Conservation (phyloP, 2,329 filamentous ascomycete genomes). For the Talaromyces funiculosus region DNA sequence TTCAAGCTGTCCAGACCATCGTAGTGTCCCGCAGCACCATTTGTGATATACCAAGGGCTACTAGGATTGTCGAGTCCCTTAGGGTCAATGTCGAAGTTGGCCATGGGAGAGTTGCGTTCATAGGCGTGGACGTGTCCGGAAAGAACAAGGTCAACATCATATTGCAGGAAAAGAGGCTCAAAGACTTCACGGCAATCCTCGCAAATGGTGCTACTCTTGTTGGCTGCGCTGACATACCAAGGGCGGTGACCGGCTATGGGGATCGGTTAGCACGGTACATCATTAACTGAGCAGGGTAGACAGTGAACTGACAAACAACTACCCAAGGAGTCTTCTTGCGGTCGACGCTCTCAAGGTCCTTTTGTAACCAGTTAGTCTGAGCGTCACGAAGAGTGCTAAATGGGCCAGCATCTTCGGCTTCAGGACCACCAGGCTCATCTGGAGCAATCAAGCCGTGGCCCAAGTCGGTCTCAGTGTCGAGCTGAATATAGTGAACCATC, state of each 20-base stretch:
- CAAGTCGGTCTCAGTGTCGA: slow-evolving; percentile 17
- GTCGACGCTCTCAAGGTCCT: slow-evolving; percentile 21
- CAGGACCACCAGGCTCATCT: slow-evolving; percentile 13
- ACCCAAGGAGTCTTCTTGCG: slow-evolving; percentile 26
- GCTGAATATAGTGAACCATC: slow-evolving; percentile 14
- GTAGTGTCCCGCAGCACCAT: slow-evolving; percentile 26
- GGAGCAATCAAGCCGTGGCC: slow-evolving; percentile 10
- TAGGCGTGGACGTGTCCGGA: slow-evolving; percentile 53
- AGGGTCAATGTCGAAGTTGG: slow-evolving; percentile 9
- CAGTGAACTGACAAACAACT: slow-evolving; percentile 13
- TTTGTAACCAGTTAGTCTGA: slow-evolving; percentile 12
- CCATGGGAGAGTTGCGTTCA: slow-evolving; percentile 43
- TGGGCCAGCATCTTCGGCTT: slow-evolving; percentile 10
- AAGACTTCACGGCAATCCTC: slow-evolving; percentile 43
- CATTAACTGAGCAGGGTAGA: too few relatives aligned
- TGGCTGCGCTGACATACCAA: slow-evolving; percentile 16
- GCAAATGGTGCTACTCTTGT: slow-evolving; percentile 26
- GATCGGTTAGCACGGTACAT: not conserved
- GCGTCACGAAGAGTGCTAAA: slow-evolving; percentile 6
- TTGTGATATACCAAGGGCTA: slow-evolving; percentile 25
- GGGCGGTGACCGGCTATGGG: slow-evolving; percentile 20
- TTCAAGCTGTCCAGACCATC: slow-evolving; percentile 29
- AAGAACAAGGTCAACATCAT: slow-evolving; percentile 49
- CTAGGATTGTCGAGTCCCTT: slow-evolving; percentile 21
- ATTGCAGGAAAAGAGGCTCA: slow-evolving; percentile 47